A percentile compares a stretch with the other conserved stretches of the same genome.
Conservation (phyloP, 768 basidiomycete genomes). For the Lactarius pseudohatsudake region DNA sequence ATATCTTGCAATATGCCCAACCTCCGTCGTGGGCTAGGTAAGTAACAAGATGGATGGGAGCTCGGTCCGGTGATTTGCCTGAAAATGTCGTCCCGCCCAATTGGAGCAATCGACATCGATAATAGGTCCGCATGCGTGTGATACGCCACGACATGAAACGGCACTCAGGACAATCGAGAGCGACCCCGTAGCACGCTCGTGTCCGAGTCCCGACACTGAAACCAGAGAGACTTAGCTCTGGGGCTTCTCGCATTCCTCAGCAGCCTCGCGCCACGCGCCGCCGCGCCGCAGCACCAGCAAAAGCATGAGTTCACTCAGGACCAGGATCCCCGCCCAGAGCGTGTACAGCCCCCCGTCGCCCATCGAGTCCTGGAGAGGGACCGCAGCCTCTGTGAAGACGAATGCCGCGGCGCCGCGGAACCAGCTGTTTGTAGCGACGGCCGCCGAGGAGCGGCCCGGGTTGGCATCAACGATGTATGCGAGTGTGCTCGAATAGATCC, state of each 20-base stretch:
- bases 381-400: slow-evolving; percentile 66
- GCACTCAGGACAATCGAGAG: no score
- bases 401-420: slow-evolving; percentile 73
- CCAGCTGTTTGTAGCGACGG: slow-evolving; percentile 72
- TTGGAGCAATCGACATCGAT: no score
- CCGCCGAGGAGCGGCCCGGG: slow-evolving; percentile 71
- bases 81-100: no score
- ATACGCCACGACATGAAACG: no score
- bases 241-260: slow-evolving; percentile 44
- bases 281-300: slow-evolving; percentile 64
- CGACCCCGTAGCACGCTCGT: neutral
- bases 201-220: neutral
- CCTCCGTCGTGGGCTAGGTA: no score
- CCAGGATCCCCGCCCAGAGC: slow-evolving; percentile 56
- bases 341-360: slow-evolving; percentile 84
- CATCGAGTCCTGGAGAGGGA: slow-evolving; percentile 61
- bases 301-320: slow-evolving; percentile 53
- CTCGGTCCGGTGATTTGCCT: no score
- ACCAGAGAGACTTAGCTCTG: neutral
- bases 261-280: slow-evolving; percentile 53
- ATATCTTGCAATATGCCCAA: no score
- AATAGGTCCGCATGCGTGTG: no score
- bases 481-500: slow-evolving; percentile 67
- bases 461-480: slow-evolving; percentile 90
- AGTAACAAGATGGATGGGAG: no score